Percentiles rank a stretch among this genome's conserved stretches.
phyloP scores from a whole-genome alignment of 2,329 filamentous ascomycete genomes.

The Berkeleyomyces rouxiae region DNA sequence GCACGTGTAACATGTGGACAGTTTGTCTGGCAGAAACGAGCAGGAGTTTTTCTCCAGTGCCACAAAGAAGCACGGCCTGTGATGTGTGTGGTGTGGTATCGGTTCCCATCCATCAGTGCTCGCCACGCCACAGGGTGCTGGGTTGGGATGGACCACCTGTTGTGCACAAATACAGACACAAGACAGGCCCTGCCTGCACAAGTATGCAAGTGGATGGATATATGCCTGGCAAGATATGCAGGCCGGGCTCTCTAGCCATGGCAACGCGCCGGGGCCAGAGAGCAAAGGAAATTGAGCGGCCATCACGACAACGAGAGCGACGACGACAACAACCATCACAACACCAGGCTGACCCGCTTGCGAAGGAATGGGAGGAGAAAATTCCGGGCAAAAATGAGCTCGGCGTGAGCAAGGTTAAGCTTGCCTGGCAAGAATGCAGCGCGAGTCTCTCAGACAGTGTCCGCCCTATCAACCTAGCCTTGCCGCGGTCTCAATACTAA shows the following conservation, averaged over 20 bases:
- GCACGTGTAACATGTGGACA: too few relatives aligned
- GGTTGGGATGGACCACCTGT: neutral
- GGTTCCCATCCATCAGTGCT: too few relatives aligned
- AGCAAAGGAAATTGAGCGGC: neutral
- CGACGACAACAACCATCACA: neutral
- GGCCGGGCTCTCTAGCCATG: neutral
- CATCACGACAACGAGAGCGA: neutral
- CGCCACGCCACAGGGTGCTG: neutral
- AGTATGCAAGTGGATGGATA: too few relatives aligned
- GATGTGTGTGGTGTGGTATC: too few relatives aligned
- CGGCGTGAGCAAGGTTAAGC: neutral
- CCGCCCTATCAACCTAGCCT: neutral
- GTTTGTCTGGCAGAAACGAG: too few relatives aligned
- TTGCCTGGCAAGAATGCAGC: neutral
- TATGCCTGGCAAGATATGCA: neutral
- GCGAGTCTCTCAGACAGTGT: neutral
- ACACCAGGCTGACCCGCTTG: neutral
- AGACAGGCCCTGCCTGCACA: neutral
- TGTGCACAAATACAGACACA: neutral
- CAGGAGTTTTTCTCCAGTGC: too few relatives aligned
- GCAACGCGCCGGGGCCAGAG: constrained; percentile 3
- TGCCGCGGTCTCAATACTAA: constrained; percentile 1
- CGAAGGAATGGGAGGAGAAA: neutral
- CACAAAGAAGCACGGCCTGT: too few relatives aligned
- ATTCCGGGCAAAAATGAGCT: neutral